phyloP scores from a whole-genome alignment of 805 yeast species.

The Pichia manshurica region DNA sequence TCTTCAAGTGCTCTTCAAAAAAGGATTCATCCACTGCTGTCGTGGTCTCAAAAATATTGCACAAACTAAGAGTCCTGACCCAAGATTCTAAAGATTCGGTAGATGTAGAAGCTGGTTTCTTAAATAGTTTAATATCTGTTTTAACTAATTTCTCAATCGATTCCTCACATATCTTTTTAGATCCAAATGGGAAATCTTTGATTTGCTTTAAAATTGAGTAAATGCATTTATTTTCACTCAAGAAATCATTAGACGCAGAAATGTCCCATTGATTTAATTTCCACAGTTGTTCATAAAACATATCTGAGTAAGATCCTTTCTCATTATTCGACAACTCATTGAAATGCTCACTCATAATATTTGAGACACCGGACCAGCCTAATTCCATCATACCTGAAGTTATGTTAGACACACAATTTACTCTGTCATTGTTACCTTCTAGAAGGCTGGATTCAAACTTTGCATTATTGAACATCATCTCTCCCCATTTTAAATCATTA shows the following conservation, averaged over 20 bases:
- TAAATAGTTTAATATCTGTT: background rate
- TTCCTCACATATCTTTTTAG: conserved; percentile 18
- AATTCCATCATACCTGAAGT: conserved; percentile 37
- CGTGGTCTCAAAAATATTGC: conserved; percentile 23
- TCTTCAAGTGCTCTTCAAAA: conserved; percentile 8
- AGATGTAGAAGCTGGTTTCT: background rate
- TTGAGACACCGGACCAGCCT: conserved; percentile 57
- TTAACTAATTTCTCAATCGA: conserved; percentile 9
- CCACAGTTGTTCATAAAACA: conserved; percentile 63
- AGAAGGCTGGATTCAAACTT: conserved; percentile 40
- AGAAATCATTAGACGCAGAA: conserved; percentile 39
- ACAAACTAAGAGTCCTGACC: conserved; percentile 29
- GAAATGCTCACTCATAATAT: conserved; percentile 26
- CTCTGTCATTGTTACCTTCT: background rate
- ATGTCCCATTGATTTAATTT: conserved; percentile 73
- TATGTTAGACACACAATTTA: conserved; percentile 16
- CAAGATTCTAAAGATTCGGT: conserved; percentile 21
- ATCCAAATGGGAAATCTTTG: conserved; percentile 30
- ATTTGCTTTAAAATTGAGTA: conserved; percentile 48
- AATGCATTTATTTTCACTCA: conserved; percentile 39
- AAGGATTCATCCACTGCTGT: conserved; percentile 10
- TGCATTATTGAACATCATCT: conserved; percentile 52
- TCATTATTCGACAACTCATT: conserved; percentile 1
- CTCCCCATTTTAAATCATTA: conserved; percentile 21
- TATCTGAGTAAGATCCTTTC: conserved; percentile 11